These are phyloP conservation scores for Lonicera japonica DNA, from an alignment of 129 eudicot species.

Conservation along the genomic window DNA sequence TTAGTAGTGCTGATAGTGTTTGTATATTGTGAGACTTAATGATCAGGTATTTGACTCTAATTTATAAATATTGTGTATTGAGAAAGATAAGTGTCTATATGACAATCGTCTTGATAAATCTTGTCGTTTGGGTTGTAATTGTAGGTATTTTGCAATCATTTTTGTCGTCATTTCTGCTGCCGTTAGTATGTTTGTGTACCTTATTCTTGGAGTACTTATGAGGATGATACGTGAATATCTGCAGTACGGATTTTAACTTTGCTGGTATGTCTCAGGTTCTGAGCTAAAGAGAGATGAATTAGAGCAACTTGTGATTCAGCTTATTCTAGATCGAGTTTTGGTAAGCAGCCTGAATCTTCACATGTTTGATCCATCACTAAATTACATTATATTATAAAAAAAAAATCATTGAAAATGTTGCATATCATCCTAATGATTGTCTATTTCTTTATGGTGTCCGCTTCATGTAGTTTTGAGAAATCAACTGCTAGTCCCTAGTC, in stretches of 20 bases:
- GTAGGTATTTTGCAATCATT: background rate
- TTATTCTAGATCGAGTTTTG: slow-evolving; percentile 68
- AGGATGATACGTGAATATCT: background rate
- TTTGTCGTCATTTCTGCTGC: background rate
- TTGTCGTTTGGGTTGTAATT: background rate
- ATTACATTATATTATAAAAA: no score
- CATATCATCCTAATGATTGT: background rate
- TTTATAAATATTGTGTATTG: no score
- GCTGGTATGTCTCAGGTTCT: slow-evolving; percentile 34
- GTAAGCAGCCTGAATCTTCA: slow-evolving; percentile 28
- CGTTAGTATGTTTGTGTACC: background rate
- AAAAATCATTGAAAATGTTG: background rate
- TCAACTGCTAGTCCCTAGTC: background rate
- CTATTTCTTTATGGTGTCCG: background rate
- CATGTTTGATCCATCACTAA: background rate
- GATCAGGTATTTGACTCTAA: no score
- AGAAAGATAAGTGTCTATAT: no score
- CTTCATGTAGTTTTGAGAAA: no score
- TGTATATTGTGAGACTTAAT: no score
- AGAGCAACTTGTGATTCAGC: slow-evolving; percentile 85
- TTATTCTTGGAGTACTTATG: background rate
- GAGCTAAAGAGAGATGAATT: slow-evolving; percentile 76
- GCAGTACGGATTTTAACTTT: background rate
- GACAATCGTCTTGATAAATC: no score
- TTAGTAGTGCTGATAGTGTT: no score